Evolutionary conservation across 2,329 filamentous ascomycete genomes (phyloP).

Genomic region (Thermothelomyces thermophilus): DNA sequence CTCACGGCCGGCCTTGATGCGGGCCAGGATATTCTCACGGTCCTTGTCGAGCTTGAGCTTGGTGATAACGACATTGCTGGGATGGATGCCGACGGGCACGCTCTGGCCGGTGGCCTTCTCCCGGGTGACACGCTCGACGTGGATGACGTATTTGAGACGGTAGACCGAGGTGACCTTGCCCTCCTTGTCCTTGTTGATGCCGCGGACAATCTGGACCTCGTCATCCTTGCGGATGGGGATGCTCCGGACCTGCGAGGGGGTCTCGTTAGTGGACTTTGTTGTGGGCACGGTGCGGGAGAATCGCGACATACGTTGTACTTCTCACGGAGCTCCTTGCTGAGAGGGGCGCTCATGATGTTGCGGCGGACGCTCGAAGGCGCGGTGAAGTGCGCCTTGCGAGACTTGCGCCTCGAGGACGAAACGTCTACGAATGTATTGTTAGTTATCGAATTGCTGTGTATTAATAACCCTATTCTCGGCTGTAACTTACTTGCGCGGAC

Average conservation of each 20-base stretch:
- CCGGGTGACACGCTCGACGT: slow-evolving; percentile 92
- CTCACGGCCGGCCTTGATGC: slow-evolving; percentile 76
- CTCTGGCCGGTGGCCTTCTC: slow-evolving; percentile 97
- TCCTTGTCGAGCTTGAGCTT: slow-evolving; percentile 99
- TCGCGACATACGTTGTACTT: slow-evolving; percentile 82
- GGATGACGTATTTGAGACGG: slow-evolving; percentile 95
- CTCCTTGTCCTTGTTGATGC: slow-evolving; percentile 94
- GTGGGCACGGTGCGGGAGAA: not conserved
- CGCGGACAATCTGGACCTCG: slow-evolving; percentile 88
- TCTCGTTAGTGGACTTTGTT: not conserved
- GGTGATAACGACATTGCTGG: slow-evolving; percentile 96
- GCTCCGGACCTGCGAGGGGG: slow-evolving; percentile 66
- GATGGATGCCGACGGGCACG: slow-evolving; percentile 88
- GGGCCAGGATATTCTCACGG: slow-evolving; percentile 80
- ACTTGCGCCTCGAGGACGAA: slow-evolving; percentile 91
- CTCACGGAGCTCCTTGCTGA: slow-evolving; percentile 95
- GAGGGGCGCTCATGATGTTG: slow-evolving; percentile 92
- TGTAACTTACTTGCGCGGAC: slow-evolving; percentile 45
- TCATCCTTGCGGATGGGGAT: slow-evolving; percentile 98
- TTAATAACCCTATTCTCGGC: not conserved
- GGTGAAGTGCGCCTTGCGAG: slow-evolving; percentile 95
- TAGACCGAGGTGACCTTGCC: slow-evolving; percentile 98
- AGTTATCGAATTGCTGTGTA: slow-evolving; percentile 14
- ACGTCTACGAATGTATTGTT: slow-evolving; percentile 41
- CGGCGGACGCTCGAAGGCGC: slow-evolving; percentile 92